phyloP scores from a whole-genome alignment of 306 rosid genomes.

The Albizia julibrissin region DNA sequence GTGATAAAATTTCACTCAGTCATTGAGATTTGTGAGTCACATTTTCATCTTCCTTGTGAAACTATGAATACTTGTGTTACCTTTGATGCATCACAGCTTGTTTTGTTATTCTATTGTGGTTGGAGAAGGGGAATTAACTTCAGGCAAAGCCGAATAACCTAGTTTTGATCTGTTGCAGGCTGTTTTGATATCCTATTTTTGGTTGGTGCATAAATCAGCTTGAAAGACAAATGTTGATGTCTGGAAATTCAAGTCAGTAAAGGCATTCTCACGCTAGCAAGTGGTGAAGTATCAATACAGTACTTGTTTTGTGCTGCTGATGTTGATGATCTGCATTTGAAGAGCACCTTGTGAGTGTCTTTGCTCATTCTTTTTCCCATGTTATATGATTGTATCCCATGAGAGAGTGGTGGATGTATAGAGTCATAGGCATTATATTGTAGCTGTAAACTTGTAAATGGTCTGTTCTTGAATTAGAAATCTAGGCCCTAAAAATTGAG shows the following conservation, averaged over 20 bases:
- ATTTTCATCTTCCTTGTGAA: not conserved
- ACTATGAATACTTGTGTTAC: not conserved
- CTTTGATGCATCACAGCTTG: not conserved
- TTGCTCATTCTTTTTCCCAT: not conserved
- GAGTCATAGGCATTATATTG: not conserved
- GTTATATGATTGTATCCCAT: not conserved
- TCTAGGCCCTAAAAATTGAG: not conserved
- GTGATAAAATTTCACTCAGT: not conserved
- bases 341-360: not conserved
- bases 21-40: not conserved
- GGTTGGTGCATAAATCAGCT: not conserved
- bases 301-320: not conserved
- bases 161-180: not conserved
- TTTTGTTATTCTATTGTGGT: not conserved
- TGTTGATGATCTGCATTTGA: not conserved
- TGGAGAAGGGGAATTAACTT: not conserved
- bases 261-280: not conserved
- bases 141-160: not conserved
- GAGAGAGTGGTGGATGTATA: not conserved
- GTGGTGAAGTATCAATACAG: not conserved
- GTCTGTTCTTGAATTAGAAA: not conserved
- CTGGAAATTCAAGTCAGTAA: not conserved
- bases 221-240: not conserved
- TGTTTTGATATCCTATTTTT: not conserved
- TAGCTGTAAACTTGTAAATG: not conserved